Evolutionary conservation across 2,329 filamentous ascomycete genomes (phyloP), one percentile per base, ranked within the genome.

Genomic region (Pseudocercospora fuligena): DNA sequence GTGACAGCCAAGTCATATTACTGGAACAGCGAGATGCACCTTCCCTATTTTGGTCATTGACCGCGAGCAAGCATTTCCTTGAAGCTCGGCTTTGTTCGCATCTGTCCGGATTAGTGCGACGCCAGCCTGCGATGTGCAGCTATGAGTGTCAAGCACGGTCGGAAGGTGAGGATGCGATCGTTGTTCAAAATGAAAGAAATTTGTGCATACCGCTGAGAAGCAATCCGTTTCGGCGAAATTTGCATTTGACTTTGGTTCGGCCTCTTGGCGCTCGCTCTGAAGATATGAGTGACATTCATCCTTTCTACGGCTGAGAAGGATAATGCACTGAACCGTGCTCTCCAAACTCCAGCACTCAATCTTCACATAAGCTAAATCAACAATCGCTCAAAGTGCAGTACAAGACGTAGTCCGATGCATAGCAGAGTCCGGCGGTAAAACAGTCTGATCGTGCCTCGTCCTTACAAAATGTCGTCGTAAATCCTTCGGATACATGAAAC

Each of bases 401-500:
- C 49, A 53, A 14, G 49, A 53, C 12, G 49, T 12, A 9, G 49
- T 23, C 25, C 49, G 19, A 53, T 53, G 49, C 49, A 53, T 53
- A 53, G 49, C 49, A 53, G 23, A 23, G 1, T 53, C 49, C 23
- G 49, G 3, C 49, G 23, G 49, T 23, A 23, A 16, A 14, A 14
- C 49, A 53, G 49, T 53, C 49, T 53, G 49, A 27, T 53, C 49
- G 25, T 53, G 49, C 49, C 49, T 53, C n/a, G 49, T 53, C 23
- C 49, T 23, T 5, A 57, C 56, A 56, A 69, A 65, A 31, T 68
- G 68, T 33, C 68, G 53, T 53, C 64, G 54, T 12, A 70, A 53
- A 56, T 70, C 66, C 40, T 70, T 70, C 5, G 68, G 66, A 49
- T 68, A 70, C 51, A 68, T 33, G 33, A 68, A 68, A 6, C 57